Percentiles rank a stretch among this genome's conserved stretches.
These are phyloP conservation scores for Chaetomium sp. DNA, from an alignment of 2,329 filamentous ascomycete genomes.

Conservation along the genomic window DNA sequence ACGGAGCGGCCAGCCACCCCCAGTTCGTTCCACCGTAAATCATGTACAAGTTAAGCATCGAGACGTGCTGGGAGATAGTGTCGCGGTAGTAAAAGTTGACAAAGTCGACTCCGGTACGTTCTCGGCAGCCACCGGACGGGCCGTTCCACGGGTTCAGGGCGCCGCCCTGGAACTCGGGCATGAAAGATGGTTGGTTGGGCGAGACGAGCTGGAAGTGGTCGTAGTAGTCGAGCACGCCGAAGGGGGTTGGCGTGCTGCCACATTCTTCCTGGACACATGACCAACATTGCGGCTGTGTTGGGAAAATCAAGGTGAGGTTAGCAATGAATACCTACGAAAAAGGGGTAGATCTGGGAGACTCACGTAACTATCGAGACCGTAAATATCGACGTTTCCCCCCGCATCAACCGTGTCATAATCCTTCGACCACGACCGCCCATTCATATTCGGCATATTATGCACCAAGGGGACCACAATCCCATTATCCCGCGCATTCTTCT, in stretches of 20 bases:
- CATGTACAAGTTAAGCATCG: conserved; percentile 4
- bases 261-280: background rate
- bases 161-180: conserved; percentile 7
- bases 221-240: background rate
- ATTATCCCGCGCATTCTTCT: background rate
- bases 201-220: background rate
- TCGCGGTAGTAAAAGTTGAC: conserved; percentile 7
- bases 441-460: conserved; percentile 2
- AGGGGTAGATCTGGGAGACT: background rate
- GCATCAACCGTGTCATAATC: conserved; percentile 6
- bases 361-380: conserved; percentile 4
- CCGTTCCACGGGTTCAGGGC: conserved; percentile 1
- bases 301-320: background rate
- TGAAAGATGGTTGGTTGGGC: background rate
- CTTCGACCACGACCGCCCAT: background rate
- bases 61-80: background rate
- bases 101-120: background rate
- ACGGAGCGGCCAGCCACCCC: conserved; percentile 1
- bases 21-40: conserved; percentile 7
- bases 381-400: conserved; percentile 3
- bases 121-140: background rate
- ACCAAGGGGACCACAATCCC: background rate
- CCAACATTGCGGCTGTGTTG: conserved; percentile 5
- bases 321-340: background rate
- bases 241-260: background rate